Evolutionary conservation across 192 early-diverging fungal species (phyloP), one percentile per base, ranked within the genome.

Genomic region (Chytriomyces confervae): DNA sequence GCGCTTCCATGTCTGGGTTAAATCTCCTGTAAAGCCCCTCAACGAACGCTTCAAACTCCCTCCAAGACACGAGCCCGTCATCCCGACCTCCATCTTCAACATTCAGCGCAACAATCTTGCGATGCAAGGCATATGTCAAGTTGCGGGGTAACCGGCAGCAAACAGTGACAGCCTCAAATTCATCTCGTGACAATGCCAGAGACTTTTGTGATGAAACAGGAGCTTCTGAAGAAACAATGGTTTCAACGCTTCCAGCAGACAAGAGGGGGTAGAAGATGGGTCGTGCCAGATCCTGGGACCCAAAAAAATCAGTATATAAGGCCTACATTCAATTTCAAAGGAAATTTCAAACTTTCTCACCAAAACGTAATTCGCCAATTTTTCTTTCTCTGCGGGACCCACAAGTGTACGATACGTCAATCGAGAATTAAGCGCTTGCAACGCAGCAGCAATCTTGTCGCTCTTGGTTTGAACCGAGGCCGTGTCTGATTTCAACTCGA

Each of bases 41-140:
- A 50, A 78, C 68, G 71, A 78, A 78, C 57, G 29, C n/a, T 45
- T 78, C 77, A 70, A 78, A 78, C 8, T 68, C 66, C 1, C 16
- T 8, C 77, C 77, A 78, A 29, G 47, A 18, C 13, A 78, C 77
- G 50, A 13, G 9, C 20, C 66, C 75, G 43, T 11, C 24, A 10
- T 61, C 43, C 3, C 23, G 13, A n/a, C 10, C 72, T 20, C 20
- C 53, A 36, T 36, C 29, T 57, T 72, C 50, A 43, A 20, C 44
- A n/a, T 8, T 72, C n/a, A 74, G 20, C 18, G 24, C 18, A 18
- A 11, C 18, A 3, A 62, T 61, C 61, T 74, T 74, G n/a, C 43
- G 43, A 46, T 74, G 72, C 8, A 74, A 48, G 8, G 72, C 72
- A 63, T 74, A 74, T 0, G 72, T 29, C 24, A 74, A 47, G 61